These are phyloP conservation scores for Neurospora africana DNA, from an alignment of 495 filamentous ascomycete species.

Conservation along the genomic window DNA sequence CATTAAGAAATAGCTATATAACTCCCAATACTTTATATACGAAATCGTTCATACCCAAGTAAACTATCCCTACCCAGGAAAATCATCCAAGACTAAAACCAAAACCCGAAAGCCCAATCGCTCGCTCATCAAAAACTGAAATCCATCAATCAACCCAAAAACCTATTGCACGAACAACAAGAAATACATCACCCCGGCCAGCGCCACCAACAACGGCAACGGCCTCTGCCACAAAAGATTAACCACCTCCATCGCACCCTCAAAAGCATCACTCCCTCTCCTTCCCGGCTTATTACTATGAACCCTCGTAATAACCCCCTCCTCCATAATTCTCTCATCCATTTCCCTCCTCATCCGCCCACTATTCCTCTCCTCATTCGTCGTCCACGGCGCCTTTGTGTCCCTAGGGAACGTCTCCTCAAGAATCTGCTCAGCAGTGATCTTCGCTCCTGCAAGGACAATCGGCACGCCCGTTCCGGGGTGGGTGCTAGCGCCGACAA, in stretches of 20 bases:
- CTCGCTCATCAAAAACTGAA: neutral
- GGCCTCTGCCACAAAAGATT: neutral
- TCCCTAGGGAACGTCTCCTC: slow-evolving; percentile 37
- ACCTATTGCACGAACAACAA: neutral
- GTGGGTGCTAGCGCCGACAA: slow-evolving; percentile 62
- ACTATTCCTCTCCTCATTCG: neutral
- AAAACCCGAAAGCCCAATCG: neutral
- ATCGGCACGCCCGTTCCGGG: slow-evolving; percentile 65
- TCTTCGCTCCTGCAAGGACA: slow-evolving; percentile 50
- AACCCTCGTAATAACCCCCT: neutral
- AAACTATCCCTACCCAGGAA: neutral
- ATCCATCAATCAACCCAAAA: neutral
- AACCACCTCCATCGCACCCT: neutral
- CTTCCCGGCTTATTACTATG: neutral
- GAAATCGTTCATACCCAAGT: neutral
- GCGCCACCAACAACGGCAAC: neutral
- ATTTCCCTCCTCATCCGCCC: neutral
- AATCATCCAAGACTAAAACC: neutral
- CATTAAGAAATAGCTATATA: neutral
- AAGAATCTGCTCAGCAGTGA: slow-evolving; percentile 49
- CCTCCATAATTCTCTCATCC: neutral
- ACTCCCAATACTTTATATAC: neutral
- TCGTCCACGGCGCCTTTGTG: neutral
- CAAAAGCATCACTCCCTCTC: neutral
- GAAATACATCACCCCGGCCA: neutral